A percentile compares a stretch with the other conserved stretches of the same genome.
Evolutionary conservation across 352 stramenopile species (phyloP).

Genomic region (Pythium rishiriense): DNA sequence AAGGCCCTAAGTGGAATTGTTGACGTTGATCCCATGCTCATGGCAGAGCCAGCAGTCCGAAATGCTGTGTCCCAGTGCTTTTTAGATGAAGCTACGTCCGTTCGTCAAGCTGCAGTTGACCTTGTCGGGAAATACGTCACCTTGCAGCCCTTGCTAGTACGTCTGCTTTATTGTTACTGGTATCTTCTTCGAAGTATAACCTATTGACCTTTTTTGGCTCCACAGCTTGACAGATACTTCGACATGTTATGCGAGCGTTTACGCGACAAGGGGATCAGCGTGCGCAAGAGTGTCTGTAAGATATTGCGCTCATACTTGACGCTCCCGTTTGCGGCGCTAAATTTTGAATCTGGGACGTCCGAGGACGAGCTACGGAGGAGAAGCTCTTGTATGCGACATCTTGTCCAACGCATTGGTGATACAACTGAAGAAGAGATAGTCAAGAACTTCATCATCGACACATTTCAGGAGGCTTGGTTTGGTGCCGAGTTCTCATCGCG

Average conservation of each 20-base stretch:
- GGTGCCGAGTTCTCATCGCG: conserved; percentile 51
- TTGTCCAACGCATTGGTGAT: conserved; percentile 80
- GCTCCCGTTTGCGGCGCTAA: conserved; percentile 8
- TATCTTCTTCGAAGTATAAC: not conserved
- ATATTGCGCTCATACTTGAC: conserved; percentile 67
- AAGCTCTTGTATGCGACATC: conserved; percentile 67
- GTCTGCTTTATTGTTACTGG: too few relatives aligned
- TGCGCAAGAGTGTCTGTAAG: conserved; percentile 84
- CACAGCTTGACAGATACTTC: conserved; percentile 83
- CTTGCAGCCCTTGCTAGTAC: conserved; percentile 74
- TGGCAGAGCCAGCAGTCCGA: conserved; percentile 64
- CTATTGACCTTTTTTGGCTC: not conserved
- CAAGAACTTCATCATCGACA: conserved; percentile 88
- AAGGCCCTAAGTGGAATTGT: conserved; percentile 77
- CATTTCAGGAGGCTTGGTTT: conserved; percentile 88
- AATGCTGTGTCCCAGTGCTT: conserved; percentile 67
- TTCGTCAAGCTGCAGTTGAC: conserved; percentile 82
- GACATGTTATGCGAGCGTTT: conserved; percentile 69
- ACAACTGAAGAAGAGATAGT: conserved; percentile 63
- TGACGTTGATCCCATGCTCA: conserved; percentile 83
- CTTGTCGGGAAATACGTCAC: conserved; percentile 83
- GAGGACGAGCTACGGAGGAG: conserved; percentile 47
- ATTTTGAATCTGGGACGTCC: conserved; percentile 9
- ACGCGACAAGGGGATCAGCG: conserved; percentile 82
- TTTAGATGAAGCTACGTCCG: conserved; percentile 73